Base-by-base conservation (phyloP, 805 yeast species). In the Blastobotrys mokoenaii region DNA sequence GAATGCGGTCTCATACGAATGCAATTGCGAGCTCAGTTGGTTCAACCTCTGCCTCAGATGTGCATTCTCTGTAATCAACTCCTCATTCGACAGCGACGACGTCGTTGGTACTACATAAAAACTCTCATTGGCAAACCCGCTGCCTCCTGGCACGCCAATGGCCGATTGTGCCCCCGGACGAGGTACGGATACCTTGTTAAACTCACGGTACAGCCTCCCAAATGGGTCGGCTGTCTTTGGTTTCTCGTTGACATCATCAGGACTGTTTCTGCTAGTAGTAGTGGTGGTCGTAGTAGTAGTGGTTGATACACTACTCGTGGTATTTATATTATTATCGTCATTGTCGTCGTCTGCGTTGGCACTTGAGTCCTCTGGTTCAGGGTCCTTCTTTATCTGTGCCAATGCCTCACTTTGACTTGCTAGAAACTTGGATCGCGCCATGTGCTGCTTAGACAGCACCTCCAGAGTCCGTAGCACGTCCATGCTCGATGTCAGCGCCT, bases 101-200 rank as follows among this genome's bases (percentile, higher is more conserved):
- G 62, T 59, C 20, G 54, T 54, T 1, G 59, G 56, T 4, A 71
- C 68, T 29, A 69, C 62, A 33, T 60, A 65, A 41, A 61, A 62
- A 45, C 62, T 51, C 18, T 61, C 65, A 41, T 46, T 33, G 14
- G 50, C 31, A n/a, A 18, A 15, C 31, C 29, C 47, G 27, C 37
- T 22, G 17, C 47, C 27, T 8, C 27, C 27, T 22, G 27, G 27
- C 8, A 8, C 27, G 4, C 7, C 27, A 38, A 12, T 22, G 4
- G 8, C 8, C 4, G 27, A 22, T 22, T 22, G 27, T 5, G 27
- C 8, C 7, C 27, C 27, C 27, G 27, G 4, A 5, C 27, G 4
- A 22, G 27, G 7, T 5, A 22, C 27, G 8, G 7, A 22, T 8
- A 22, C 27, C 8, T 22, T 22, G 27, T 22, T 22, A 22, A 22